A percentile compares a stretch with the other conserved stretches of the same genome.
phyloP scores from a whole-genome alignment of 139 green algal species.

The Micractinium conductrix region DNA sequence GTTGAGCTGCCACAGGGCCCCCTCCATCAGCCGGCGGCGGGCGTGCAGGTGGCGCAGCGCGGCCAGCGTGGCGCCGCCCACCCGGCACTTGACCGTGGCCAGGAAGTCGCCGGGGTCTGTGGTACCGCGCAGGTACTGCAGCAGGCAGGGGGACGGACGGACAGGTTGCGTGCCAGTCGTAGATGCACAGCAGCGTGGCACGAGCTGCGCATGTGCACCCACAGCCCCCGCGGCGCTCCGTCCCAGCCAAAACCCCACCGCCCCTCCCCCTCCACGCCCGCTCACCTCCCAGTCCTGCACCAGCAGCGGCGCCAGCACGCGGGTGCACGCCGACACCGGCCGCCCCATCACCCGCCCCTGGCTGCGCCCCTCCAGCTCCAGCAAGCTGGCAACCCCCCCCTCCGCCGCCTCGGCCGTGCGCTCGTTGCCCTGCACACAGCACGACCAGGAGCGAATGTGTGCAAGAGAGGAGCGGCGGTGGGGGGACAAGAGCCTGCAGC shows the following conservation, averaged over 20 bases:
- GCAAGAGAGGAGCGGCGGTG: too few relatives aligned
- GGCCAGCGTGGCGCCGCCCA: conserved; percentile 9
- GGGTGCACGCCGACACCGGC: conserved; percentile 4
- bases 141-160: not conserved
- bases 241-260: not conserved
- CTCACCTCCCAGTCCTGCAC: conserved; percentile 11
- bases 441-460: too few relatives aligned
- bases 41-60: conserved; percentile 27
- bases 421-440: conserved; percentile 1
- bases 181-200: not conserved
- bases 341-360: conserved; percentile 24
- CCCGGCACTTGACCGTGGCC: not conserved
- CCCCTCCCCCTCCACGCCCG: not conserved
- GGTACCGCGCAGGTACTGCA: not conserved
- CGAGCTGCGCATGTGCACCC: not conserved
- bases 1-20: conserved; percentile 22
- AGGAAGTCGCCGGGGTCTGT: not conserved
- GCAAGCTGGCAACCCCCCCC: not conserved
- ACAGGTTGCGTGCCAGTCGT: not conserved
- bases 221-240: not conserved
- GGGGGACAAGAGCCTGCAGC: too few relatives aligned
- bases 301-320: conserved; percentile 26
- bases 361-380: conserved; percentile 17
- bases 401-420: not conserved
- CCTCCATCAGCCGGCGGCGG: conserved; percentile 20